Evolutionary conservation across 1,284 basidiomycete species (phyloP).

Genomic region (Xerocomus minutiporus): DNA sequence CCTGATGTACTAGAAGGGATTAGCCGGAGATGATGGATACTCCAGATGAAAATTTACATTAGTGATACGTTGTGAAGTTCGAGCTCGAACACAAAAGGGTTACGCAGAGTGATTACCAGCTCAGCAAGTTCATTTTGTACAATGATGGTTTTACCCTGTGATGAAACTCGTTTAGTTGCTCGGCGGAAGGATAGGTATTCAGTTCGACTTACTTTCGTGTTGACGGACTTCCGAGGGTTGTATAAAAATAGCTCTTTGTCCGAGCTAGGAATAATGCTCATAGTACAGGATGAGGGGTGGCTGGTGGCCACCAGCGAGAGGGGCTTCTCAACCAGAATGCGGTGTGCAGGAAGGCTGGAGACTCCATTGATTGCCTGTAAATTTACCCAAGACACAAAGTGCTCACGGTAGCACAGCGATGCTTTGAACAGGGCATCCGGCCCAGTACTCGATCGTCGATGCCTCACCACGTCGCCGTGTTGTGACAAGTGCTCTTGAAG

Average conservation of each 20-base stretch:
- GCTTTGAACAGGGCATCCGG: conserved; percentile 71
- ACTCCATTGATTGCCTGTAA: conserved; percentile 6
- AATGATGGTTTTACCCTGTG: conserved; percentile 56
- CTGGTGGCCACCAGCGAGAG: conserved; percentile 48
- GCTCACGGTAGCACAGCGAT: conserved; percentile 75
- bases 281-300: conserved; percentile 32
- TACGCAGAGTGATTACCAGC: conserved; percentile 80
- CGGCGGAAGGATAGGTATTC: conserved; percentile 2
- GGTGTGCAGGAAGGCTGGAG: conserved; percentile 64
- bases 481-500: conserved; percentile 63
- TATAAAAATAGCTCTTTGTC: conserved; percentile 81
- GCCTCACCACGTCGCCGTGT: conserved; percentile 73
- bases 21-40: background rate
- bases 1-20: conserved; percentile 68
- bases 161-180: conserved; percentile 3
- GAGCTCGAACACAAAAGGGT: conserved; percentile 88
- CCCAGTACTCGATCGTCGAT: conserved; percentile 76
- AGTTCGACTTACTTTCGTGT: conserved; percentile 50
- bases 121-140: conserved; percentile 84
- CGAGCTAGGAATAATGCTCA: conserved; percentile 48
- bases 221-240: conserved; percentile 68
- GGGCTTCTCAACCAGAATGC: conserved; percentile 71
- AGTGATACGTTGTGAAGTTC: conserved; percentile 79
- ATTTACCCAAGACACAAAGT: conserved; percentile 5
- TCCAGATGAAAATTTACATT: conserved; percentile 48